Evolutionary conservation across 768 basidiomycete species (phyloP).

Genomic region (Mycena indigotica): DNA sequence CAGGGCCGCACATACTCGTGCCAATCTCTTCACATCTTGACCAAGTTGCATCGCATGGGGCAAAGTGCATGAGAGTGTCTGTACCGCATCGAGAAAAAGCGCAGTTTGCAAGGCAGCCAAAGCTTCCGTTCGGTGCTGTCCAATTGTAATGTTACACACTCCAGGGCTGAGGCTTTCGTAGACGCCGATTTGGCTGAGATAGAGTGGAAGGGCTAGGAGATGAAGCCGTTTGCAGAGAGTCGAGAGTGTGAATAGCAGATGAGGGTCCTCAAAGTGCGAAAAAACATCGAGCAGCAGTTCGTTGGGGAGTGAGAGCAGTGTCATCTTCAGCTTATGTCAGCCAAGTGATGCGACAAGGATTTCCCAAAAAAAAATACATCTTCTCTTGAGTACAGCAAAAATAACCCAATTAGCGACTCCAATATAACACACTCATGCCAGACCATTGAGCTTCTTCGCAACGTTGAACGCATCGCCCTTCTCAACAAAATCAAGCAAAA

Average conservation of each 20-base stretch:
- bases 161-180: background rate
- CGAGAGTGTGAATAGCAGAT: slow-evolving; percentile 15
- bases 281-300: slow-evolving; percentile 20
- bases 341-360: too few relatives aligned
- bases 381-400: too few relatives aligned
- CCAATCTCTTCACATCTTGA: slow-evolving; percentile 11
- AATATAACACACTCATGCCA: too few relatives aligned
- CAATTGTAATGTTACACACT: slow-evolving; percentile 11
- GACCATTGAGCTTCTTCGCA: slow-evolving; percentile 45
- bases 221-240: slow-evolving; percentile 20
- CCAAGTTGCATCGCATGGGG: background rate
- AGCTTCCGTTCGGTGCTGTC: background rate
- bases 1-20: slow-evolving; percentile 9
- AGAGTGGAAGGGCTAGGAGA: slow-evolving; percentile 16
- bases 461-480: slow-evolving; percentile 42
- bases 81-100: slow-evolving; percentile 9
- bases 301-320: slow-evolving; percentile 31
- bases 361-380: too few relatives aligned
- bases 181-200: slow-evolving; percentile 12
- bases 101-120: slow-evolving; percentile 15
- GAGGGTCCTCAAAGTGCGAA: slow-evolving; percentile 10
- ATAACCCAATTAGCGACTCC: too few relatives aligned
- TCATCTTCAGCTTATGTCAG: too few relatives aligned
- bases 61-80: slow-evolving; percentile 13
- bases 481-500: slow-evolving; percentile 52